phyloP scores from a whole-genome alignment of 2,329 filamentous ascomycete species.

The Alternaria burnsii region DNA sequence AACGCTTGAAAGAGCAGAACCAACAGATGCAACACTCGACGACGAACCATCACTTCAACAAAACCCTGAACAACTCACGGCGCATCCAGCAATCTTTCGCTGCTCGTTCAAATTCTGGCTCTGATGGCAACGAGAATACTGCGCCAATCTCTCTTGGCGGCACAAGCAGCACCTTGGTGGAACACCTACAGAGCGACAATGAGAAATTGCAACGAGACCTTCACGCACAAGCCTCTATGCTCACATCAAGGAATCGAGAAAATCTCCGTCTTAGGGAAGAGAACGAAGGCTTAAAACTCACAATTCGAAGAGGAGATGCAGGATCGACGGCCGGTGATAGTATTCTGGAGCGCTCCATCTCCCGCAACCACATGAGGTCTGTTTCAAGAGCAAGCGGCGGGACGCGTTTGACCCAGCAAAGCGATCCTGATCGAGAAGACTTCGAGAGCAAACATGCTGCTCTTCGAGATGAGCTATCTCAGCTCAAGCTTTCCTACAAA shows the following conservation, averaged over 20 bases:
- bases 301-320: slow-evolving; percentile 74
- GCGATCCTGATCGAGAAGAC: slow-evolving; percentile 76
- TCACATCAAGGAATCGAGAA: slow-evolving; percentile 93
- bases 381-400: slow-evolving; percentile 73
- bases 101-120: slow-evolving; percentile 50
- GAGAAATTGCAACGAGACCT: slow-evolving; percentile 91
- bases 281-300: slow-evolving; percentile 94
- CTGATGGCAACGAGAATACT: slow-evolving; percentile 50
- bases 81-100: slow-evolving; percentile 51
- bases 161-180: slow-evolving; percentile 75
- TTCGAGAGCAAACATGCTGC: slow-evolving; percentile 84
- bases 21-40: slow-evolving; percentile 44
- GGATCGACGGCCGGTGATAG: slow-evolving; percentile 78
- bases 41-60: slow-evolving; percentile 49
- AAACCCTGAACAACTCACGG: slow-evolving; percentile 50
- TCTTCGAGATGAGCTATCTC: slow-evolving; percentile 84
- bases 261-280: slow-evolving; percentile 95
- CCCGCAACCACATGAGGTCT: slow-evolving; percentile 78
- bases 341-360: slow-evolving; percentile 92
- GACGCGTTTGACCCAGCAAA: slow-evolving; percentile 68
- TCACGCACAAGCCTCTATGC: slow-evolving; percentile 95
- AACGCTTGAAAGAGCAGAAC: slow-evolving; percentile 66
- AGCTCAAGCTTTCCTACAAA: slow-evolving; percentile 87
- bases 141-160: slow-evolving; percentile 36
- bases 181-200: slow-evolving; percentile 90